Conservation (phyloP, 805 yeast genomes). For the Yarrowia bubula region DNA sequence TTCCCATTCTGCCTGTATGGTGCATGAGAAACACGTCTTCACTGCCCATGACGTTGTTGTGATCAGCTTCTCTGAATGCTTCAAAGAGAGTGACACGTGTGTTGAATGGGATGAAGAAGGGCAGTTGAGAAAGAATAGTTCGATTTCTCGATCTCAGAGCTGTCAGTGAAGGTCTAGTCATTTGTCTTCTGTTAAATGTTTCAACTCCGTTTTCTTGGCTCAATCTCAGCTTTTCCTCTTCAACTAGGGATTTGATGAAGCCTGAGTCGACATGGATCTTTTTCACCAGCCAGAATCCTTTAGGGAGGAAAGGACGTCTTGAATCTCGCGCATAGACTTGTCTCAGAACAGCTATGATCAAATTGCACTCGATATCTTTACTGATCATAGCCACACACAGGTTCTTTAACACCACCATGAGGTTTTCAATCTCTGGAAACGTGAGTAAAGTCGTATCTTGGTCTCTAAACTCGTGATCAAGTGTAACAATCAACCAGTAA, state of each 20-base stretch:
- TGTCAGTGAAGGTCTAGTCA: not conserved
- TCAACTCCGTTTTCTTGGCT: slow-evolving; percentile 30
- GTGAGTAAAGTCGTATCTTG: slow-evolving; percentile 45
- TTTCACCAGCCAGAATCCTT: slow-evolving; percentile 53
- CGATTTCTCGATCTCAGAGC: slow-evolving; percentile 36
- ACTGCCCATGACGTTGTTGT: not conserved
- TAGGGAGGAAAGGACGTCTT: slow-evolving; percentile 53
- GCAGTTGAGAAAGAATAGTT: slow-evolving; percentile 59
- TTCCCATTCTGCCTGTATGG: slow-evolving; percentile 31
- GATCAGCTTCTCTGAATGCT: slow-evolving; percentile 55
- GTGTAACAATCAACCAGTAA: slow-evolving; percentile 63
- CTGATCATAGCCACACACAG: slow-evolving; percentile 50
- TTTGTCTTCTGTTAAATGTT: not conserved
- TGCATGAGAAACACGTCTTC: slow-evolving; percentile 12
- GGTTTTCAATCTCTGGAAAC: slow-evolving; percentile 42
- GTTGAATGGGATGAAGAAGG: slow-evolving; percentile 77
- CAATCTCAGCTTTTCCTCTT: slow-evolving; percentile 45
- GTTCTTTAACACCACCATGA: slow-evolving; percentile 51
- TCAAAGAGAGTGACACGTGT: slow-evolving; percentile 74
- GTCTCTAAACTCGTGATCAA: slow-evolving; percentile 57
- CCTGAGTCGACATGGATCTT: slow-evolving; percentile 39
- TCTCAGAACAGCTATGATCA: slow-evolving; percentile 46
- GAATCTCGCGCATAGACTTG: slow-evolving; percentile 66
- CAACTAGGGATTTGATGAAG: slow-evolving; percentile 43
- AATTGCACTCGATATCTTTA: slow-evolving; percentile 22